Conservation (phyloP, 1,139 yeast species). For the Geotrichum aggregatum region DNA sequence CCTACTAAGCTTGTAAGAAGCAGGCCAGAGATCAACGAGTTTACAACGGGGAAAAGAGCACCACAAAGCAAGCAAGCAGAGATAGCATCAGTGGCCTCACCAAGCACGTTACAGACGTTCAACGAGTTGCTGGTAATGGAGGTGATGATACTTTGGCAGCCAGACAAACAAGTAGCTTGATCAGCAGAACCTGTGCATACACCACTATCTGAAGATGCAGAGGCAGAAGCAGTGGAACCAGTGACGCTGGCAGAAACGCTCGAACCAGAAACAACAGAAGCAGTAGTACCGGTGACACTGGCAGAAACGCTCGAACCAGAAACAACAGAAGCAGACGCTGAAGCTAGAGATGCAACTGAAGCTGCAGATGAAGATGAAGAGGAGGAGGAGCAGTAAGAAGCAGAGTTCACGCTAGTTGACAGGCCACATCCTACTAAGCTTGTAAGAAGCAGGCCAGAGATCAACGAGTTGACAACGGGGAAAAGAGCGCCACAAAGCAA, state of each 20-base stretch:
- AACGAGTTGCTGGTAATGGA: not conserved
- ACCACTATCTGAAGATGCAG: not conserved
- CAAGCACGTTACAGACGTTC: constrained; percentile 4
- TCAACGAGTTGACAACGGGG: constrained; percentile 1
- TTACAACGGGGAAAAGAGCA: constrained; percentile 11
- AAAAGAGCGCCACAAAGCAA: constrained; percentile 48
- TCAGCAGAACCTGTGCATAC: not conserved
- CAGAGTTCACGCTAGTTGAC: not conserved
- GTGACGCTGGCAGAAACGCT: not conserved
- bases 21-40: not conserved
- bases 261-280: not conserved
- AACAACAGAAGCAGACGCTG: not conserved
- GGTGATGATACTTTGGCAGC: not conserved
- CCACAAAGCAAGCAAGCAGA: constrained; percentile 56
- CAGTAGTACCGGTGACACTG: not conserved
- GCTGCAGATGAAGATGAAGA: not conserved
- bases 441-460: not conserved
- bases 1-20: too few relatives aligned
- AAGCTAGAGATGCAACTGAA: not conserved
- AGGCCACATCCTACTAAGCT: constrained; percentile 5
- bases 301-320: not conserved
- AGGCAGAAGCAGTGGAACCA: constrained; percentile 1
- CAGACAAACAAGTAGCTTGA: not conserved
- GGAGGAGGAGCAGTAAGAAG: not conserved
- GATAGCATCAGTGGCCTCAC: constrained; percentile 22